Conservation (phyloP, 139 green algal species). For the Chlorella sp. region DNA sequence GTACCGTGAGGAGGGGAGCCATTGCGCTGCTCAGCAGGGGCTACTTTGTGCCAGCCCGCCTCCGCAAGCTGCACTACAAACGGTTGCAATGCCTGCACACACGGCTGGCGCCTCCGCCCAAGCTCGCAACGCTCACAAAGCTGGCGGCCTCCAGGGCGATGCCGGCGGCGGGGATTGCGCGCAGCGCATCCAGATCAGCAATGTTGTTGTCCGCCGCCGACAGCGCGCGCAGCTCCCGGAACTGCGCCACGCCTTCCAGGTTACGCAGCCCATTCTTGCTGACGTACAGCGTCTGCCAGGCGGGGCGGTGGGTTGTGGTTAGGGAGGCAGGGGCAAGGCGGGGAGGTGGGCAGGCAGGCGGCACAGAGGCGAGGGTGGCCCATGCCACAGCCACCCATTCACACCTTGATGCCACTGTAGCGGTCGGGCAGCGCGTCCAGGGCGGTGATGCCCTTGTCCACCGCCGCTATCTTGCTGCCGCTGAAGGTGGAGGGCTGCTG, state of each 20-base stretch:
- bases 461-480: slow-evolving; percentile 14
- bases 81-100: too few relatives aligned
- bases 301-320: neutral
- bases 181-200: slow-evolving; percentile 31
- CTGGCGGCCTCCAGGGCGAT: slow-evolving; percentile 59
- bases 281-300: slow-evolving; percentile 57
- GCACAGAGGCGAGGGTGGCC: too few relatives aligned
- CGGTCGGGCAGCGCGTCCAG: neutral
- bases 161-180: slow-evolving; percentile 27
- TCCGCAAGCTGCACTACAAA: too few relatives aligned
- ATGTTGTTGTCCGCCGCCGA: slow-evolving; percentile 74
- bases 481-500: slow-evolving; percentile 2
- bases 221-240: slow-evolving; percentile 58
- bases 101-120: too few relatives aligned
- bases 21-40: too few relatives aligned
- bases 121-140: slow-evolving; percentile 41
- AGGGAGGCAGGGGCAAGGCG: neutral
- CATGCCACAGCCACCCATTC: neutral
- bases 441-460: slow-evolving; percentile 3
- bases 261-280: slow-evolving; percentile 68
- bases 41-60: too few relatives aligned
- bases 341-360: neutral
- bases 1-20: too few relatives aligned
- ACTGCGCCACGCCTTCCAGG: slow-evolving; percentile 68
- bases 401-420: slow-evolving; percentile 1